Percentiles rank a stretch among this genome's conserved stretches.
phyloP scores from a whole-genome alignment of 768 basidiomycete genomes.

The Kwoniella mangroviensis region DNA sequence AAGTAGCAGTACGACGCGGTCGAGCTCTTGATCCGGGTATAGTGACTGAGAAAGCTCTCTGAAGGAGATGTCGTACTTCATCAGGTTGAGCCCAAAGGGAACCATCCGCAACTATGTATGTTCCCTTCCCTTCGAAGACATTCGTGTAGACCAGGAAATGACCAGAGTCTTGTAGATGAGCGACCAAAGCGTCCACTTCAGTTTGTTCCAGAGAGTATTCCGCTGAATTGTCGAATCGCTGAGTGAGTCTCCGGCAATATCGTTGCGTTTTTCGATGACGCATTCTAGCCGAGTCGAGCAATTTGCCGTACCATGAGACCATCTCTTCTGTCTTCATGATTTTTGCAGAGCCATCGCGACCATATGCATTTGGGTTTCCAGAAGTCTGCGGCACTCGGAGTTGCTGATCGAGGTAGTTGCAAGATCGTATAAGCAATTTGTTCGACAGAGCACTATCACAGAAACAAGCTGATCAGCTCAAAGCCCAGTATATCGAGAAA shows the following conservation, averaged over 20 bases:
- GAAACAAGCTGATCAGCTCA: neutral
- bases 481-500: neutral
- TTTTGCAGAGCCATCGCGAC: slow-evolving; percentile 18
- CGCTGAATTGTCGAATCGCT: slow-evolving; percentile 74
- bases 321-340: slow-evolving; percentile 80
- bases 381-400: slow-evolving; percentile 63
- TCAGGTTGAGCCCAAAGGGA: slow-evolving; percentile 77
- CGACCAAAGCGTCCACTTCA: slow-evolving; percentile 59
- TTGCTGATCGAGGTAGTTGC: slow-evolving; percentile 93
- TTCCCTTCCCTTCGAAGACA: slow-evolving; percentile 82
- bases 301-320: slow-evolving; percentile 86
- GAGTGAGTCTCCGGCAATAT: slow-evolving; percentile 67
- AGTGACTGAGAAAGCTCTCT: slow-evolving; percentile 69
- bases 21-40: slow-evolving; percentile 24
- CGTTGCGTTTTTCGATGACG: slow-evolving; percentile 93
- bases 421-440: slow-evolving; percentile 87
- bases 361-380: neutral
- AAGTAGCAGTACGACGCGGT: slow-evolving; percentile 13
- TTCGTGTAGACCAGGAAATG: slow-evolving; percentile 94
- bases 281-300: slow-evolving; percentile 87
- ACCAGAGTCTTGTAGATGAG: slow-evolving; percentile 76
- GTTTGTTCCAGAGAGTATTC: slow-evolving; percentile 49
- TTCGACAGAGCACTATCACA: slow-evolving; percentile 79
- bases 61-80: slow-evolving; percentile 75
- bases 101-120: slow-evolving; percentile 83